Conservation (phyloP, 371 early-diverging fungal species). For the Apophysomyces ossiformis region DNA sequence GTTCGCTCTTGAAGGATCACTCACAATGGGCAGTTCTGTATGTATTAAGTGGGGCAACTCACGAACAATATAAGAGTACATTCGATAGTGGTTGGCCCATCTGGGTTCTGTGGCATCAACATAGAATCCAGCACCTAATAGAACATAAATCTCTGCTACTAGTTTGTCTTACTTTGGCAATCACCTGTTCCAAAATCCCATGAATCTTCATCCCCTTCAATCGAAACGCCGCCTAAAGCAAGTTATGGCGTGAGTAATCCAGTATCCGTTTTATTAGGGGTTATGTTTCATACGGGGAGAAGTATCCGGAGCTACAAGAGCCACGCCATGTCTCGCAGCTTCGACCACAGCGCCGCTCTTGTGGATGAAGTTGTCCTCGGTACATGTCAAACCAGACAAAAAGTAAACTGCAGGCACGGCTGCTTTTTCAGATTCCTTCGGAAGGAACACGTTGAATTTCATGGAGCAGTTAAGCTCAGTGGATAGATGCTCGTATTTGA, state of each 20-base stretch:
- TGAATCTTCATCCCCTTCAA: slow-evolving; percentile 56
- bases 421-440: slow-evolving; percentile 50
- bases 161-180: not conserved
- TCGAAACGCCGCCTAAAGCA: slow-evolving; percentile 42
- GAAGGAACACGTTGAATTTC: slow-evolving; percentile 80
- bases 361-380: slow-evolving; percentile 85
- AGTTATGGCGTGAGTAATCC: not conserved
- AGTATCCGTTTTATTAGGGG: too few relatives aligned
- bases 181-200: slow-evolving; percentile 59
- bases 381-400: slow-evolving; percentile 78
- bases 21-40: slow-evolving; percentile 64
- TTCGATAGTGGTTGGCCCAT: slow-evolving; percentile 77
- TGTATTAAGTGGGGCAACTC: slow-evolving; percentile 72
- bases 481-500: slow-evolving; percentile 77
- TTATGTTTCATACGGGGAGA: slow-evolving; percentile 64
- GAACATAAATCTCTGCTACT: not conserved
- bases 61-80: slow-evolving; percentile 83
- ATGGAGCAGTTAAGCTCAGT: slow-evolving; percentile 67
- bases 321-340: slow-evolving; percentile 72
- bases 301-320: slow-evolving; percentile 87
- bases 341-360: slow-evolving; percentile 80
- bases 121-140: slow-evolving; percentile 78
- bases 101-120: slow-evolving; percentile 77
- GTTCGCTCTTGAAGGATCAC: slow-evolving; percentile 14
- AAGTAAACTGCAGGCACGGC: slow-evolving; percentile 73